Evolutionary conservation across 305 asterid genomes (phyloP).

Genomic region (Fraxinus baroniana): DNA sequence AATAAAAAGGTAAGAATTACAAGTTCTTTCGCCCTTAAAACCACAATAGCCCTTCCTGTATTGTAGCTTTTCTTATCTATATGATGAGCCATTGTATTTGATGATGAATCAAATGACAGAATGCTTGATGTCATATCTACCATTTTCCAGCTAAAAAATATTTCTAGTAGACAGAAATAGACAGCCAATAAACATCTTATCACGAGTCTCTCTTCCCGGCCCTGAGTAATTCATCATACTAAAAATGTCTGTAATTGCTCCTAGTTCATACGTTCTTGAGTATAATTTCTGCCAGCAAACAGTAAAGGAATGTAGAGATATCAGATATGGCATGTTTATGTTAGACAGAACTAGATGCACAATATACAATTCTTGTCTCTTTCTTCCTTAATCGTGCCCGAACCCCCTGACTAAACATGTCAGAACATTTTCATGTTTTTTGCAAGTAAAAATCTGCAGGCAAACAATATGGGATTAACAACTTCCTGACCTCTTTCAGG

Average conservation of each 20-base stretch:
- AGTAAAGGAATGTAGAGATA: neutral
- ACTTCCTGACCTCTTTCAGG: constrained; percentile 33
- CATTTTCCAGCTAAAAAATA: neutral
- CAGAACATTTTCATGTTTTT: neutral
- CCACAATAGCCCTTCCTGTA: neutral
- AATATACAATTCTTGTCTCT: neutral
- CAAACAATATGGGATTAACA: neutral
- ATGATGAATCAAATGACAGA: neutral
- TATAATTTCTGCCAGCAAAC: neutral
- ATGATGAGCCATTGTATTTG: neutral
- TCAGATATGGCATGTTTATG: neutral
- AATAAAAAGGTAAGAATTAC: neutral
- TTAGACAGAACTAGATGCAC: neutral
- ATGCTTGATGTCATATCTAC: neutral
- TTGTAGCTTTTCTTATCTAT: neutral
- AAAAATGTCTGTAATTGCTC: neutral
- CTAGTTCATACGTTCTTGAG: neutral
- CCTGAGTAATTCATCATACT: neutral
- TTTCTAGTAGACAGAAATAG: neutral
- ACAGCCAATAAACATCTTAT: neutral
- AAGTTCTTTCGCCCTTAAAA: neutral
- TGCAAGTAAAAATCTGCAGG: neutral
- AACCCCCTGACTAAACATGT: neutral
- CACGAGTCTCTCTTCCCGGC: neutral
- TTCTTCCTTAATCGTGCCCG: neutral